These are phyloP conservation scores for Backusella westeae DNA, from an alignment of 192 early-diverging fungal genomes.

Conservation along the genomic window DNA sequence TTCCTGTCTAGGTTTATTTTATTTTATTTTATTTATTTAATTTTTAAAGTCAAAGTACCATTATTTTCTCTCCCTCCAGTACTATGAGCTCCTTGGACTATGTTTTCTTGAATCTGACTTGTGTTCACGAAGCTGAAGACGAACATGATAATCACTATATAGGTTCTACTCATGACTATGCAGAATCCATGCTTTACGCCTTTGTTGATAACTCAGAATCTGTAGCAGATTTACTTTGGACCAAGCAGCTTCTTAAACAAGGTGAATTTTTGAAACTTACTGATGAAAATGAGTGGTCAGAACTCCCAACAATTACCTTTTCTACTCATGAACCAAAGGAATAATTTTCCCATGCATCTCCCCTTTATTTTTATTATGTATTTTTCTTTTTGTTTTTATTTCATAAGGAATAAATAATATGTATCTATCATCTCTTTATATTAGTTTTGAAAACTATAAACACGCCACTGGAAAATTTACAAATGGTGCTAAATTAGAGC, in stretches of 20 bases:
- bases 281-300: neutral
- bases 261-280: slow-evolving; percentile 18
- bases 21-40: neutral
- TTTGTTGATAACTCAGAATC: slow-evolving; percentile 10
- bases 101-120: slow-evolving; percentile 2
- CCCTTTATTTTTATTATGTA: neutral
- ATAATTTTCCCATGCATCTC: neutral
- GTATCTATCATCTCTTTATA: neutral
- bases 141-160: neutral
- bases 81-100: neutral
- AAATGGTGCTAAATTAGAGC: neutral
- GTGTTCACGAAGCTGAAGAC: neutral
- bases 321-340: slow-evolving; percentile 20
- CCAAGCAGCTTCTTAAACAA: slow-evolving; percentile 10
- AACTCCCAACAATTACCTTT: neutral
- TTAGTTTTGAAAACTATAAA: neutral
- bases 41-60: neutral
- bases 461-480: neutral
- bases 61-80: neutral
- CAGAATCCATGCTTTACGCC: slow-evolving; percentile 10
- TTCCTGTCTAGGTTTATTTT: neutral
- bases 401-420: neutral
- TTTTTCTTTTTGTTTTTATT: neutral
- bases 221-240: slow-evolving; percentile 15
- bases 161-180: slow-evolving; percentile 10